Conservation (phyloP, 192 early-diverging fungal genomes). For the Gonapodya sp. region DNA sequence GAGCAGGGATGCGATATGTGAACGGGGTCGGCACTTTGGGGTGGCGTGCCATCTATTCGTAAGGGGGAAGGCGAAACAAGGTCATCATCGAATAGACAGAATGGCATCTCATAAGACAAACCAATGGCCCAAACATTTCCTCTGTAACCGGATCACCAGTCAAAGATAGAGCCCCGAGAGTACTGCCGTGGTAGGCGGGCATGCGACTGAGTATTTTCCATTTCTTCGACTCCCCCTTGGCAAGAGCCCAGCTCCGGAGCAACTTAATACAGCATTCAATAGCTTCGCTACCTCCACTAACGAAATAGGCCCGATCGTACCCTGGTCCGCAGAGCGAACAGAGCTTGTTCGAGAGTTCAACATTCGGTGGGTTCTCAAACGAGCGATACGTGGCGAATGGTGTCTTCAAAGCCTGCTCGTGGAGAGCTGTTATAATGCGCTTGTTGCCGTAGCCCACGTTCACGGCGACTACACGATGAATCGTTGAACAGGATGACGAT, state of each 20-base stretch:
- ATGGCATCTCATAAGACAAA: neutral
- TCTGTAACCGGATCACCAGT: conserved; percentile 1
- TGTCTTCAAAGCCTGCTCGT: neutral
- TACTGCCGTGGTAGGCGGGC: conserved; percentile 3
- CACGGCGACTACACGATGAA: neutral
- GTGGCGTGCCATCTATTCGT: neutral
- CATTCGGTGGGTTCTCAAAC: neutral
- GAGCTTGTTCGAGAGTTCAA: neutral
- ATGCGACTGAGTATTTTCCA: neutral
- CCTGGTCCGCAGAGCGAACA: neutral
- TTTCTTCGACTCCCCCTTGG: neutral
- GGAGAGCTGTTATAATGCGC: neutral
- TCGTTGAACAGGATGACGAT: too few species aligned
- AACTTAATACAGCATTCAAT: neutral
- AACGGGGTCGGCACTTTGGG: conserved; percentile 10
- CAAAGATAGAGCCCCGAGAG: neutral
- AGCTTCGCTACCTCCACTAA: neutral
- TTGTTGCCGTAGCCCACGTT: conserved; percentile 7
- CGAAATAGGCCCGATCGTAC: conserved; percentile 7
- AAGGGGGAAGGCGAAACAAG: neutral
- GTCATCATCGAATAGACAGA: neutral
- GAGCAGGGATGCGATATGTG: neutral
- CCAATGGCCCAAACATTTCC: neutral
- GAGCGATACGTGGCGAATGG: conserved; percentile 3
- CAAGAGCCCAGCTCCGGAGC: neutral